Base-by-base conservation (phyloP, 2,329 filamentous ascomycete genomes). In the Neonectria punicea region DNA sequence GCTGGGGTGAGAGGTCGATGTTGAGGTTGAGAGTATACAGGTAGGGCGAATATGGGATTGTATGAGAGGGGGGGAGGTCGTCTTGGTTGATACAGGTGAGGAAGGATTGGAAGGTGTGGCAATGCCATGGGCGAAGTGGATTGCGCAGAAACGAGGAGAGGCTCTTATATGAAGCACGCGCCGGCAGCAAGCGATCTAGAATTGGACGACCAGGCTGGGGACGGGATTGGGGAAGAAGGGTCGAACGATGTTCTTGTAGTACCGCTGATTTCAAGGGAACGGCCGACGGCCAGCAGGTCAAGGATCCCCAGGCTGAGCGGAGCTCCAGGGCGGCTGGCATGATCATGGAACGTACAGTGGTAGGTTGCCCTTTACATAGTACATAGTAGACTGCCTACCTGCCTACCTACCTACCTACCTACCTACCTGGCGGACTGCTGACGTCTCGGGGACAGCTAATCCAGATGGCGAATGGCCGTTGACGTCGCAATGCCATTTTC, bases 221-320 rank as follows among this genome's bases (percentile, higher is more conserved):
- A 70, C 9, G 65, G 65, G 68, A 70, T 30, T 30, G 7, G 30
- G 9, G 30, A 10, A 30, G 6, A 71, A 66, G 70, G 65, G 70
- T 74, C 72, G 72, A 73, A 74, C 70, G 72, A 73, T 72, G 63
- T 72, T 70, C 66, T 67, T 72, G 72, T 72, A 70, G 69, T 73
- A 71, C 70, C 60, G 57, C 64, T 70, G 59, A 65, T 59, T 36
- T 16, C 13, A 39, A 39, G 36, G 64, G 43, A 56, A 72, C 66
- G 65, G 53, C 55, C 61, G 67, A 73, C 65, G 68, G 70, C 58
- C 65, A 69, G 74, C 67, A 74, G 65, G 67, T 71, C 70, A 71
- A 74, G 72, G 71, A 71, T 74, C 65, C 70, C 69, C 60, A 70
- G 65, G 64, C 58, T 65, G 63, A 62, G 70, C 68, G 69, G 72